Evolutionary conservation across 23 red algal genomes (phyloP).

Genomic region (Gracilariopsis chorda): DNA sequence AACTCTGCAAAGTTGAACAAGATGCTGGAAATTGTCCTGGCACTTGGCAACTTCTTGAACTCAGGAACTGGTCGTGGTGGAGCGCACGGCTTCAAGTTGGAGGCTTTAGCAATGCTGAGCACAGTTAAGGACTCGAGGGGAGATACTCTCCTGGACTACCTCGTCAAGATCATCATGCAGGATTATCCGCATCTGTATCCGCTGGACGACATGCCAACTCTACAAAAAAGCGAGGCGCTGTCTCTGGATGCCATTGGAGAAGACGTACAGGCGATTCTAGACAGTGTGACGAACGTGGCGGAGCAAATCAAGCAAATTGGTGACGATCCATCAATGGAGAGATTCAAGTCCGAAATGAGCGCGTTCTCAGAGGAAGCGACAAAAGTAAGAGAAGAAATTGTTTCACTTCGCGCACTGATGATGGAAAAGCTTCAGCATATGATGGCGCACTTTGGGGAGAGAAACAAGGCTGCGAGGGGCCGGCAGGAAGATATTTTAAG

Average conservation of each 20-base stretch:
- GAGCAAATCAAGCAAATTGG: conserved; percentile 84
- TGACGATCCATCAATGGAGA: conserved; percentile 63
- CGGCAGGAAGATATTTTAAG: conserved; percentile 82
- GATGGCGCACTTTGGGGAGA: conserved; percentile 92
- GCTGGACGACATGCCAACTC: conserved; percentile 88
- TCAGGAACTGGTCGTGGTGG: conserved; percentile 88
- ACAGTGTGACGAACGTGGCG: conserved; percentile 75
- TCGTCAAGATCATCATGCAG: conserved; percentile 47
- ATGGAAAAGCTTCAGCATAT: conserved; percentile 78
- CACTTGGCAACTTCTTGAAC: conserved; percentile 95
- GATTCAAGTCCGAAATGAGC: conserved; percentile 90
- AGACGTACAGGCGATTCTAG: conserved; percentile 64
- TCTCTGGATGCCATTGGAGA: conserved; percentile 93
- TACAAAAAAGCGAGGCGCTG: conserved; percentile 63
- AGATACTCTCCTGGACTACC: conserved; percentile 76
- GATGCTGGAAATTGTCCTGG: conserved; percentile 78
- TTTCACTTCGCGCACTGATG: conserved; percentile 82
- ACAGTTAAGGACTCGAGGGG: conserved; percentile 89
- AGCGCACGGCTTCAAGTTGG: conserved; percentile 94
- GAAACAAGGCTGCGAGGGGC: conserved; percentile 86
- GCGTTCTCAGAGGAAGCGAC: conserved; percentile 74
- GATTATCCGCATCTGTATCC: conserved; percentile 64
- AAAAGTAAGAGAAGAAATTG: conserved; percentile 87
- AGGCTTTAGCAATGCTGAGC: conserved; percentile 76
- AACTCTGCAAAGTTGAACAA: conserved; percentile 68